Evolutionary conservation across 345 rosid genomes (phyloP).

Genomic region (Lumnitzera littorea): DNA sequence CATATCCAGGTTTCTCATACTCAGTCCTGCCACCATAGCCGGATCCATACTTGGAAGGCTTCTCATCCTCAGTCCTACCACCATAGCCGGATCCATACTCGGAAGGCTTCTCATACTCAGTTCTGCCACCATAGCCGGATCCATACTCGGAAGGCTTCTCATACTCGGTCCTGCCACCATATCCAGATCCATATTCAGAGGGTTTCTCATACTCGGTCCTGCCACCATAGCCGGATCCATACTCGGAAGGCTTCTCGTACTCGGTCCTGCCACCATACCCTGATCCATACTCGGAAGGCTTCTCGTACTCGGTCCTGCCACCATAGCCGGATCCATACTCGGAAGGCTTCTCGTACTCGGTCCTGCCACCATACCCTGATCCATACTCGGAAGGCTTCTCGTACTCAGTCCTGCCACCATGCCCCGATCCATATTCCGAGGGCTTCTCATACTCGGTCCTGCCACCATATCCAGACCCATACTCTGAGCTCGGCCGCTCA

Average conservation of each 20-base stretch:
- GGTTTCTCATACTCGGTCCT: conserved; percentile 8
- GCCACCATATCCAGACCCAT: background rate
- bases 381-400: conserved; percentile 15
- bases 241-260: conserved; percentile 20
- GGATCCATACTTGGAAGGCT: conserved; percentile 14
- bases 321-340: conserved; percentile 24
- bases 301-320: conserved; percentile 4
- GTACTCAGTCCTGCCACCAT: conserved; percentile 15
- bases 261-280: conserved; percentile 29
- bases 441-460: background rate
- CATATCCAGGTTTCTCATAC: conserved; percentile 18
- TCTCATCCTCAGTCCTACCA: conserved; percentile 7
- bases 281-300: conserved; percentile 24
- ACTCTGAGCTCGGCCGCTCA: too few relatives aligned
- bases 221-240: conserved; percentile 35
- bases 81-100: conserved; percentile 11
- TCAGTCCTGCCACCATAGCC: conserved; percentile 7
- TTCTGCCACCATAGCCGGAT: conserved; percentile 24
- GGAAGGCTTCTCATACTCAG: conserved; percentile 7
- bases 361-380: conserved; percentile 15
- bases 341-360: conserved; percentile 7
- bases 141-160: conserved; percentile 21
- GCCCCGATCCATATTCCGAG: conserved; percentile 4
- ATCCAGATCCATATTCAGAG: conserved; percentile 21
- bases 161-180: conserved; percentile 12